phyloP scores from a whole-genome alignment of 129 eudicot genomes.

The Centrapalus pauciflorus region DNA sequence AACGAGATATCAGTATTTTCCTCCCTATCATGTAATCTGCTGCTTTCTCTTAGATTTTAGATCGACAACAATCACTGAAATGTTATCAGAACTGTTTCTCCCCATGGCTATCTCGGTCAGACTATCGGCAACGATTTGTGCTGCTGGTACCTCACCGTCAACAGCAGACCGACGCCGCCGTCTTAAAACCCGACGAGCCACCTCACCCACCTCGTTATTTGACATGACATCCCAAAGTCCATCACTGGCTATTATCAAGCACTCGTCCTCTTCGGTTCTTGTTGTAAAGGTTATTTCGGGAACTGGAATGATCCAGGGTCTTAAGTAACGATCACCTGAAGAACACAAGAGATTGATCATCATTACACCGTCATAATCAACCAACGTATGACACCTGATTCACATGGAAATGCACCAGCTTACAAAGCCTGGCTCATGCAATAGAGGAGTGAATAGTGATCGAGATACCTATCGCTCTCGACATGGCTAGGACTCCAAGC shows the following conservation, averaged over 20 bases:
- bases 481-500: slow-evolving; percentile 79
- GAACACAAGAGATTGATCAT: background rate
- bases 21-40: slow-evolving; percentile 12
- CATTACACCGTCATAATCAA: background rate
- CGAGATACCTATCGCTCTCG: slow-evolving; percentile 74
- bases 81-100: slow-evolving; percentile 55
- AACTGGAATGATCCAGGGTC: slow-evolving; percentile 58
- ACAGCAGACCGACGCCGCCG: slow-evolving; percentile 24
- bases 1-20: background rate
- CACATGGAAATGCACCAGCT: no score
- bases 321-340: slow-evolving; percentile 61
- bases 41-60: slow-evolving; percentile 49
- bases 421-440: no score
- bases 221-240: slow-evolving; percentile 79
- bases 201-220: slow-evolving; percentile 61
- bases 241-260: slow-evolving; percentile 59
- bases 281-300: slow-evolving; percentile 57
- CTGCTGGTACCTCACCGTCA: slow-evolving; percentile 26
- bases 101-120: slow-evolving; percentile 56
- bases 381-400: background rate
- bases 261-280: slow-evolving; percentile 57
- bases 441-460: background rate
- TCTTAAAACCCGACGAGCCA: slow-evolving; percentile 45
- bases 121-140: slow-evolving; percentile 46
- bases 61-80: slow-evolving; percentile 59